Base-by-base conservation (phyloP, 106 monocot species). In the Agapanthus africanus region DNA sequence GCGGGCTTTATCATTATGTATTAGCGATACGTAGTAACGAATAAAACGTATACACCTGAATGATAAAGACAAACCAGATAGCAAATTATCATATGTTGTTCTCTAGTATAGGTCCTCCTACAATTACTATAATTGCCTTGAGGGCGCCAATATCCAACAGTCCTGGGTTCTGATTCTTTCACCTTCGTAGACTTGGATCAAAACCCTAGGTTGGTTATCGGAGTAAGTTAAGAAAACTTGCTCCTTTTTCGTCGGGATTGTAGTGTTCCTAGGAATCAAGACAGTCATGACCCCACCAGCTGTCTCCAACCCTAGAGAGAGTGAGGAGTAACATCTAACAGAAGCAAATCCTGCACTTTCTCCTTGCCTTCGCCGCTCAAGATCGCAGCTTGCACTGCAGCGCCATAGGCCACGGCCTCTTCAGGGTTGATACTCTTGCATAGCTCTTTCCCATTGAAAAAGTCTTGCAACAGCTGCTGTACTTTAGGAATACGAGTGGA, bases 381-480 rank as follows among this genome's bases (percentile, higher is more conserved):
- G 35, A 69, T 69, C 18, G 69, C 69, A 21, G 51, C 69, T 35
- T 69, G 69, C 25, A 52, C 68, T 1, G 69, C 69, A 21, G 69
- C 50, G 6, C 50, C 69, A 35, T 69, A 52, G 19, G 69, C 69
- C 2, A 69, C 69, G 15, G 68, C 68, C 19, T 68, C 68, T 27
- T 68, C 68, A 7, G 68, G 68, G 46, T 68, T 68, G 47, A 68
- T 68, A 44, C 68, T 68, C 68, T 68, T 68, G 49, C 68, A 68
- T 1, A 68, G 49, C 28, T 68, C 68, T 23, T 68, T 68, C 6
- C 68, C 68, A 68, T 68, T 68, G 25, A 68, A 68, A 28, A 68
- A 68, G 47, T 68, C 68, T 40, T 68, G 68, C 15, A 86, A 78
- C 31, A 90, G 76, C 67, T 85, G 83, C 56, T 85, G 46, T 19